These are phyloP conservation scores for Antrodiella citrinella DNA, from an alignment of 768 basidiomycete species.

Conservation along the genomic window DNA sequence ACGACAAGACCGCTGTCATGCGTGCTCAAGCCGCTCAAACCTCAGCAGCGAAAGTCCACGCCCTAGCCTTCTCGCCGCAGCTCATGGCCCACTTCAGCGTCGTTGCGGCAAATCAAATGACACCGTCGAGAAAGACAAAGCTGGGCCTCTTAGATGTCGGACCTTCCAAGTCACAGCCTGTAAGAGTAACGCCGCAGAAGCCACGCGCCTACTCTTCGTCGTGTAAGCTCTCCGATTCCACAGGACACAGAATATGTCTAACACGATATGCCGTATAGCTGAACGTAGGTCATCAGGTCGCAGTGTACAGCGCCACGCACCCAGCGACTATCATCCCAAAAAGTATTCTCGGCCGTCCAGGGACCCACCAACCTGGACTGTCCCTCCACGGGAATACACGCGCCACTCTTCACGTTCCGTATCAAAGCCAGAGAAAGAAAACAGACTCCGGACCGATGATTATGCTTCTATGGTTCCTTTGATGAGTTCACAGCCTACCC, in stretches of 20 bases:
- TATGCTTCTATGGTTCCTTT: too few relatives aligned
- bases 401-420: too few relatives aligned
- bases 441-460: too few relatives aligned
- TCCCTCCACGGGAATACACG: too few relatives aligned
- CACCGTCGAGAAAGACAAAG: background rate
- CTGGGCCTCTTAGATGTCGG: too few relatives aligned
- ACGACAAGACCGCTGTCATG: slow-evolving; percentile 6
- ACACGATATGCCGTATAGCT: background rate
- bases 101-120: background rate
- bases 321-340: too few relatives aligned
- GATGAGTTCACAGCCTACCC: background rate
- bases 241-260: background rate
- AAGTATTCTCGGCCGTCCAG: too few relatives aligned
- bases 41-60: slow-evolving; percentile 6
- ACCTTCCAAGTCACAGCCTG: background rate
- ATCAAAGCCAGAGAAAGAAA: too few relatives aligned
- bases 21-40: slow-evolving; percentile 5
- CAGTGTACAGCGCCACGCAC: too few relatives aligned
- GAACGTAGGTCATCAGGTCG: too few relatives aligned
- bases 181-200: background rate
- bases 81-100: slow-evolving; percentile 12
- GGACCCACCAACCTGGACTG: too few relatives aligned
- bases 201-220: background rate
- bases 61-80: slow-evolving; percentile 8
- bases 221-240: background rate